phyloP scores from a whole-genome alignment of 2,329 filamentous ascomycete genomes.

The Exophiala spinifera region DNA sequence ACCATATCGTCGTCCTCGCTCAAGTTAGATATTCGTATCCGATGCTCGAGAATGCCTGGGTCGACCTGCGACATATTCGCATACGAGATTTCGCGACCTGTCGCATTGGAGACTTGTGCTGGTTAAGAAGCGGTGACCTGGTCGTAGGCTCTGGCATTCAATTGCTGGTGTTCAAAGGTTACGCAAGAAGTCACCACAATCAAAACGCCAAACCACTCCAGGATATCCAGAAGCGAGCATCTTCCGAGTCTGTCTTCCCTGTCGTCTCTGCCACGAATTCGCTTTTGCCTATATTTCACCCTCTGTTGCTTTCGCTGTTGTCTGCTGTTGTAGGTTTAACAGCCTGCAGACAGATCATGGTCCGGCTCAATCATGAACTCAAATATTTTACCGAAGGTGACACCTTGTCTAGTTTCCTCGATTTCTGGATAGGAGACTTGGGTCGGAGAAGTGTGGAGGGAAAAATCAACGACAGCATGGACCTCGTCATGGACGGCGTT shows the following conservation, averaged over 20 bases:
- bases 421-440: conserved; percentile 52
- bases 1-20: conserved; percentile 74
- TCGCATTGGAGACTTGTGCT: conserved; percentile 88
- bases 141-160: conserved; percentile 90
- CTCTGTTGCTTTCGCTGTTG: conserved; percentile 81
- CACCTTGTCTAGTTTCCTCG: conserved; percentile 72
- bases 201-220: conserved; percentile 9
- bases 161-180: conserved; percentile 70
- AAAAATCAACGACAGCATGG: conserved; percentile 1
- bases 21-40: conserved; percentile 92
- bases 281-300: conserved; percentile 85
- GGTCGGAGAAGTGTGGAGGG: conserved; percentile 37
- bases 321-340: conserved; percentile 71
- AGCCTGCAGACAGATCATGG: conserved; percentile 69
- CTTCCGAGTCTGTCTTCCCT: conserved; percentile 14
- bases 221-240: conserved; percentile 9
- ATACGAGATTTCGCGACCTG: conserved; percentile 81
- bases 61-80: conserved; percentile 74
- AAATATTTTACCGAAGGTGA: conserved; percentile 85
- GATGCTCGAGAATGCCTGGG: conserved; percentile 85
- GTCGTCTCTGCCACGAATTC: conserved; percentile 65
- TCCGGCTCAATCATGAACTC: conserved; percentile 69
- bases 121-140: conserved; percentile 80
- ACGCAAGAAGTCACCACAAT: conserved; percentile 21
- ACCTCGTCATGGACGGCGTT: conserved; percentile 7